These are phyloP conservation scores for Xylaria sp. DNA, from an alignment of 2,329 filamentous ascomycete genomes.

Conservation along the genomic window DNA sequence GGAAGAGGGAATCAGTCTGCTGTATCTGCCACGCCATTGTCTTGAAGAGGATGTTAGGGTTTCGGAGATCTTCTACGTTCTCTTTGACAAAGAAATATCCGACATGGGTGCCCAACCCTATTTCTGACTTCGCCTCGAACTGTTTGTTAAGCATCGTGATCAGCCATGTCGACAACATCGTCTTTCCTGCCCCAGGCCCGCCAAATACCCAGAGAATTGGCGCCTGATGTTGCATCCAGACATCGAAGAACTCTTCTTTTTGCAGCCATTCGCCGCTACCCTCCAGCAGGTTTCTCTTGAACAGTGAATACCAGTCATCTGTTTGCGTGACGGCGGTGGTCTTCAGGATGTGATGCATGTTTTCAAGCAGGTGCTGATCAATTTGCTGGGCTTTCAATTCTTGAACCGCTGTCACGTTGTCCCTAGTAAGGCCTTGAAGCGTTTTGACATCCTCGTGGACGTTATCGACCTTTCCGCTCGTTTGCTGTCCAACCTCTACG, in stretches of 20 bases:
- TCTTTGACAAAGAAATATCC: conserved; percentile 24
- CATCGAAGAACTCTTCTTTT: conserved; percentile 19
- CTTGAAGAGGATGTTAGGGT: conserved; percentile 22
- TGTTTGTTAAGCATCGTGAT: conserved; percentile 23
- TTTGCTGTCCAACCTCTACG: conserved; percentile 17
- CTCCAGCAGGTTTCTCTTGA: conserved; percentile 23
- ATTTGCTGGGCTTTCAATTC: conserved; percentile 15
- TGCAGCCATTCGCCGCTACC: conserved; percentile 18
- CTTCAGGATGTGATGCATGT: conserved; percentile 20
- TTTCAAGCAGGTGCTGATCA: conserved; percentile 15
- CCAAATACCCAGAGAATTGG: conserved; percentile 21
- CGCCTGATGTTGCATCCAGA: conserved; percentile 24
- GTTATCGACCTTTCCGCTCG: conserved; percentile 15
- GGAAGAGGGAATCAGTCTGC: conserved; percentile 17
- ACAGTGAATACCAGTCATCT: conserved; percentile 18
- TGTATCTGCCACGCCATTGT: conserved; percentile 25
- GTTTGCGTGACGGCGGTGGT: conserved; percentile 11
- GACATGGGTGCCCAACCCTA: conserved; percentile 4
- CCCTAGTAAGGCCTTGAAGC: conserved; percentile 2
- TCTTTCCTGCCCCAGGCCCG: conserved; percentile 17
- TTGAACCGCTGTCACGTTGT: conserved; percentile 1
- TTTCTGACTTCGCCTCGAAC: conserved; percentile 17
- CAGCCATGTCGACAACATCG: conserved; percentile 25
- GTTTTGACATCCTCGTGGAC: conserved; percentile 8
- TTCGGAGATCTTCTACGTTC: conserved; percentile 16